Conservation (phyloP, 495 filamentous ascomycete species). For the Neurospora terricola region DNA sequence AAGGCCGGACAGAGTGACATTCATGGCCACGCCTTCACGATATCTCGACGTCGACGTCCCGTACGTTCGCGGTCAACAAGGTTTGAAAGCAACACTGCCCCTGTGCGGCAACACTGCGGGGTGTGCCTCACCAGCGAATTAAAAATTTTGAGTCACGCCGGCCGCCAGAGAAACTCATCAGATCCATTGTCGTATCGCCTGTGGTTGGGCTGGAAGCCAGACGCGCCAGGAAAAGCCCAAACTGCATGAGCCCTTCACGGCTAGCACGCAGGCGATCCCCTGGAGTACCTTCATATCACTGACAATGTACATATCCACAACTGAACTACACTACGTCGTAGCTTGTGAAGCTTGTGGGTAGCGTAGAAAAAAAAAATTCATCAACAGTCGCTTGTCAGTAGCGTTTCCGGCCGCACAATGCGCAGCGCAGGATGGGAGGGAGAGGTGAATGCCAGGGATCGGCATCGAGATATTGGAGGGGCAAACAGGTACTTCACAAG, state of each 20-base stretch:
- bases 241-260: not conserved
- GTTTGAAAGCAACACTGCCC: not conserved
- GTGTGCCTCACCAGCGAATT: not conserved
- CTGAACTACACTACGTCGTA: not conserved
- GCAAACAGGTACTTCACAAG: not conserved
- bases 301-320: not conserved
- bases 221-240: slow-evolving; percentile 12
- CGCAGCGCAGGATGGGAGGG: not conserved
- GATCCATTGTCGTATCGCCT: slow-evolving; percentile 5
- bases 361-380: not conserved
- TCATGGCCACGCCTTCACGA: not conserved
- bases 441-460: not conserved
- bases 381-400: not conserved
- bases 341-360: not conserved
- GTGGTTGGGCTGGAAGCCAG: slow-evolving; percentile 18
- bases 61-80: not conserved
- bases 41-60: not conserved
- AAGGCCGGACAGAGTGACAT: not conserved
- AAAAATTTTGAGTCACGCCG: slow-evolving; percentile 9
- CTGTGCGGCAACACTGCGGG: not conserved
- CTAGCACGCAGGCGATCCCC: not conserved
- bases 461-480: not conserved
- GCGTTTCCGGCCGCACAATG: not conserved
- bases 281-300: not conserved
- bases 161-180: not conserved